Conservation (phyloP, 2,329 filamentous ascomycete species). For the Colletotrichum sp. region DNA sequence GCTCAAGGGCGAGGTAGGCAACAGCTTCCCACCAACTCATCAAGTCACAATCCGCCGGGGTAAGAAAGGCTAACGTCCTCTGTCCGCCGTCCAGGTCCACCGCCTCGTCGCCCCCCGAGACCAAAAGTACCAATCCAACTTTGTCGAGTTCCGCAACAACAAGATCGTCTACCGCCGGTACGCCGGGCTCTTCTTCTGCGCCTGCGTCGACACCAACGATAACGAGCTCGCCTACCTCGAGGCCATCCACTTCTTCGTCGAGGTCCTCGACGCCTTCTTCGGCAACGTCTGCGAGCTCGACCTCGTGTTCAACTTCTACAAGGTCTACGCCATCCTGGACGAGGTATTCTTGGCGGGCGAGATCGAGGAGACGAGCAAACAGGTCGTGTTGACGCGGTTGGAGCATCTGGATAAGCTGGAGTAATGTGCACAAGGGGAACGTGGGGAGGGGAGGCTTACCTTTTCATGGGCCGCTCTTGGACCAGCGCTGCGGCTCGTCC, state of each 20-base stretch:
- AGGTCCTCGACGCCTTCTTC: slow-evolving; percentile 98
- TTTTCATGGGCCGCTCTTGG: neutral
- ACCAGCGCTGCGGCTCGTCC: neutral
- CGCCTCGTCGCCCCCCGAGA: slow-evolving; percentile 96
- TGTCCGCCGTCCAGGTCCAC: slow-evolving; percentile 70
- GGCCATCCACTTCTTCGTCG: slow-evolving; percentile 99
- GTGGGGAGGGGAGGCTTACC: neutral
- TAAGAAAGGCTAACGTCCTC: neutral
- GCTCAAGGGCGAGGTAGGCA: slow-evolving; percentile 87
- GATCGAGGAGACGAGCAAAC: slow-evolving; percentile 98
- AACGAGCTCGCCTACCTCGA: slow-evolving; percentile 97
- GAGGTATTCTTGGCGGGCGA: slow-evolving; percentile 98
- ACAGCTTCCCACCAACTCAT: neutral
- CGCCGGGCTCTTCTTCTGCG: slow-evolving; percentile 98
- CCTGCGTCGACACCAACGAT: slow-evolving; percentile 98
- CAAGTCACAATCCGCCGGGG: neutral
- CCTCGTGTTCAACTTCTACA: slow-evolving; percentile 81
- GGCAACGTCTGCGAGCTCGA: slow-evolving; percentile 99
- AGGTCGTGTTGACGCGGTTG: slow-evolving; percentile 90
- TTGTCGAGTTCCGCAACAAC: slow-evolving; percentile 93
- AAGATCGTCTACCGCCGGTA: slow-evolving; percentile 98
- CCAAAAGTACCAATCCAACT: slow-evolving; percentile 99
- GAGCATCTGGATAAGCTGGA: slow-evolving; percentile 98
- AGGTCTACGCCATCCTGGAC: slow-evolving; percentile 97
- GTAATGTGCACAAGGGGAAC: slow-evolving; percentile 43